These are phyloP conservation scores for Aspergillus sp. DNA, from an alignment of 2,329 filamentous ascomycete species.

Conservation along the genomic window DNA sequence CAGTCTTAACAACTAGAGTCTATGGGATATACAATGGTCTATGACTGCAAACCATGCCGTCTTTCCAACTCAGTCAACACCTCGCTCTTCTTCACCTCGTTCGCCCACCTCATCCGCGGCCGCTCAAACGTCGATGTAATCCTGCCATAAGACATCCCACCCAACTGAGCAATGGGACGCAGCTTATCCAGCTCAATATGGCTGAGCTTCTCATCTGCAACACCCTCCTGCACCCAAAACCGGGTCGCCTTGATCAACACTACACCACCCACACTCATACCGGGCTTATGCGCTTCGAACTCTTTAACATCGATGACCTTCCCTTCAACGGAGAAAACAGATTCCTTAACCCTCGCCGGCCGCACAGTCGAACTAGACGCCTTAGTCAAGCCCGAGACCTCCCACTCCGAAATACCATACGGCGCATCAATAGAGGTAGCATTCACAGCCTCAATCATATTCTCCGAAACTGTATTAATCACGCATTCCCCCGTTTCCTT, in stretches of 20 bases:
- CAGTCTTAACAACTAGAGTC: too few relatives aligned
- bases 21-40: not conserved
- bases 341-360: conserved; percentile 73
- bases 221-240: conserved; percentile 90
- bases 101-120: conserved; percentile 35
- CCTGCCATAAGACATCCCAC: conserved; percentile 82
- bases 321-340: conserved; percentile 78
- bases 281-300: conserved; percentile 70
- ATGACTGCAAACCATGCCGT: not conserved
- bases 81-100: not conserved
- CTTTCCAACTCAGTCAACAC: not conserved
- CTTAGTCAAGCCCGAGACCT: conserved; percentile 71
- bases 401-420: conserved; percentile 76
- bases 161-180: conserved; percentile 72
- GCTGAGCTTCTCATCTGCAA: conserved; percentile 73
- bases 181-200: conserved; percentile 74
- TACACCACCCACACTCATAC: conserved; percentile 72
- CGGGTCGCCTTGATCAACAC: conserved; percentile 77
- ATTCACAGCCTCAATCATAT: conserved; percentile 85
- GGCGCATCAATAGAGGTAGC: conserved; percentile 74
- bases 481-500: conserved; percentile 71
- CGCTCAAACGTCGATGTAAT: conserved; percentile 71
- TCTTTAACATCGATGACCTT: conserved; percentile 72
- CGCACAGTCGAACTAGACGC: conserved; percentile 65
- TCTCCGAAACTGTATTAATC: conserved; percentile 84